Evolutionary conservation across 257 asterid genomes (phyloP), one percentile per base, ranked within the genome.

Genomic region (Ehretia macrophylla): DNA sequence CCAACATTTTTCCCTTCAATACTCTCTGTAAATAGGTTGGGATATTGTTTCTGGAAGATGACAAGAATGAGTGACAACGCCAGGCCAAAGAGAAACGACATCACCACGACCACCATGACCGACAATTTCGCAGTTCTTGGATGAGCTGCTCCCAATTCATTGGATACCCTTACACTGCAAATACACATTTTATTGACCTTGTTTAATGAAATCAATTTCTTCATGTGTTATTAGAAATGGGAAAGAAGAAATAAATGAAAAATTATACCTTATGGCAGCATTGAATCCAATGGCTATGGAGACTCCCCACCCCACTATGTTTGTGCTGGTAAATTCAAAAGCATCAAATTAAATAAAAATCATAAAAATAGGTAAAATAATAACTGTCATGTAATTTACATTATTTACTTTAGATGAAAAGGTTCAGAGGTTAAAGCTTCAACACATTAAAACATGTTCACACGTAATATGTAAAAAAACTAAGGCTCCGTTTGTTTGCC

Each of bases 121-220:
- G 95, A 81, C 45, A 86, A 83, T 51, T 75, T 83, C 5, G 95
- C 91, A 0, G 77, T 83, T 68, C 95, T 77, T 52, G 95, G 91
- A 74, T 86, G 95, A 16, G 68, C 67, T 35, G 91, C 91, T 5
- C 95, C 95, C 14, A 86, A 53, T 55, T 86, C 95, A 64, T 86
- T 86, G 0, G 95, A 86, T 32, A 86, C 82, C 61, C 95, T 77
- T 1, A 79, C 85, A 20, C 85, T 76, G 80, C 44, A 47, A 48
- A 14, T 42, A 17, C 8, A 14, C 35, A 18, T 9, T 35, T 56
- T 61, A 4, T 17, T 20, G 42, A 16, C 17, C 46, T 4, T 11
- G 0, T 5, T 40, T 16, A 39, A 14, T 14, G 6, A 42, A 42
- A 4, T 42, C 16, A 42, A 14, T 14, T 10, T 42, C 47, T 14